Percentiles rank a stretch among this genome's conserved stretches.
Evolutionary conservation across 257 asterid species (phyloP).

Genomic region (Schizonepeta tenuifolia): DNA sequence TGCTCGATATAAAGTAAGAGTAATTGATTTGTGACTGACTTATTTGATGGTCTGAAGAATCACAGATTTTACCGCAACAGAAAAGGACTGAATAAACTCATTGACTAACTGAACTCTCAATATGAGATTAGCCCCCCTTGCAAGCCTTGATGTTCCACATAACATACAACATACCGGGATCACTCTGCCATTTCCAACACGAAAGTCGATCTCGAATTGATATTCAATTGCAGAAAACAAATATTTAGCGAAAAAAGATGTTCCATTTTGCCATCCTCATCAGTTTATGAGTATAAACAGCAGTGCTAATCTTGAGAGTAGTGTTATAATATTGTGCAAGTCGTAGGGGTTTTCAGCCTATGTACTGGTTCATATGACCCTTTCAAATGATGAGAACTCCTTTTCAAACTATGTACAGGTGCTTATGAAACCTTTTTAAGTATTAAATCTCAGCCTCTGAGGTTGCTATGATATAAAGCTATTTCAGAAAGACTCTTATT

Average conservation of each 20-base stretch:
- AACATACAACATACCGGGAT: not conserved
- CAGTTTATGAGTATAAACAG: not conserved
- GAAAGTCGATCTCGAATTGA: not conserved
- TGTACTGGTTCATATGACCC: not conserved
- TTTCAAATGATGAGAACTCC: not conserved
- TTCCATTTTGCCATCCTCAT: slow-evolving; percentile 1
- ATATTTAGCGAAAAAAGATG: not conserved
- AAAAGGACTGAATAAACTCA: not conserved
- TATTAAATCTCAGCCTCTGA: not conserved
- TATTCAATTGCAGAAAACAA: not conserved
- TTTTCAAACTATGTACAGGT: slow-evolving; percentile 8
- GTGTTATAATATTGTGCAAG: not conserved
- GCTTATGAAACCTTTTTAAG: not conserved
- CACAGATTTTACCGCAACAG: not conserved
- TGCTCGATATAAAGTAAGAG: not conserved
- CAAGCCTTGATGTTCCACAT: not conserved
- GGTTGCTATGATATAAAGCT: slow-evolving; percentile 15
- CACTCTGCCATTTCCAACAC: not conserved
- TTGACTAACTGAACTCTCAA: not conserved
- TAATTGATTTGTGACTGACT: not conserved
- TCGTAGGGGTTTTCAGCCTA: slow-evolving; percentile 12
- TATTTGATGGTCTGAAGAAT: not conserved
- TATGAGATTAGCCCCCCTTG: not conserved
- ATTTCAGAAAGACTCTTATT: slow-evolving; percentile 12
- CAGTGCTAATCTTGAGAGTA: not conserved